Evolutionary conservation across 768 basidiomycete genomes (phyloP).

Genomic region (Cystobasidium tubakii): DNA sequence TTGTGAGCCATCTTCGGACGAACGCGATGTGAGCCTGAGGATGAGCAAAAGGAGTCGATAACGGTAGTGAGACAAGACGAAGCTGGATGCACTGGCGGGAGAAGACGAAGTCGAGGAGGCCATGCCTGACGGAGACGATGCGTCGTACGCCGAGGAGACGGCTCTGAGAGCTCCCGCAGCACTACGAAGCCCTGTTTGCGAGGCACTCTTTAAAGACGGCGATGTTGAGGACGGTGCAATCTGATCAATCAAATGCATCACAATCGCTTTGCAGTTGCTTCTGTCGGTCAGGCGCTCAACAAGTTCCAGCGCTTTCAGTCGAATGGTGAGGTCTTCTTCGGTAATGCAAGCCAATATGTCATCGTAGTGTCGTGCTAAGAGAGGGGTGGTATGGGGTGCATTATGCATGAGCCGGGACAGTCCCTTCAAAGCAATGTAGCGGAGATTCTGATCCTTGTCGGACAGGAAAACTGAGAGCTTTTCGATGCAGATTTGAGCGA

Average conservation of each 20-base stretch:
- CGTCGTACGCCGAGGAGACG: conserved; percentile 30
- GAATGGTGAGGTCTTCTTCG: conserved; percentile 89
- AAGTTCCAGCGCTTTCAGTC: conserved; percentile 90
- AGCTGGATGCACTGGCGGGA: conserved; percentile 44
- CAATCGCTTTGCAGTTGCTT: conserved; percentile 77
- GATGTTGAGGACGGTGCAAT: conserved; percentile 52
- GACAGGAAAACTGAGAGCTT: conserved; percentile 87
- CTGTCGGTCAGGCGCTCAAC: conserved; percentile 87
- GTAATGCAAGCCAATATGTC: conserved; percentile 82
- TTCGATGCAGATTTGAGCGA: conserved; percentile 82
- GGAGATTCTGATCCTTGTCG: conserved; percentile 91
- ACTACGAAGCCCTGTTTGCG: conserved; percentile 54
- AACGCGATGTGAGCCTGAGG: conserved; percentile 62
- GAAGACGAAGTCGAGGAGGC: conserved; percentile 29
- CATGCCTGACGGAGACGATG: conserved; percentile 19
- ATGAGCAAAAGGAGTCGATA: conserved; percentile 73
- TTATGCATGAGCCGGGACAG: conserved; percentile 92
- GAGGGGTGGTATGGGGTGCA: conserved; percentile 60
- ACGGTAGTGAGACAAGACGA: conserved; percentile 72
- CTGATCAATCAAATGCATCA: conserved; percentile 81
- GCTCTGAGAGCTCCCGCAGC: conserved; percentile 51
- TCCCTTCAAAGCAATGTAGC: conserved; percentile 91
- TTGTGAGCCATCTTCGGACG: conserved; percentile 53
- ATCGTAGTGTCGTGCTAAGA: conserved; percentile 85
- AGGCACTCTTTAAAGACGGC: conserved; percentile 49